Percentiles rank a stretch among this genome's conserved stretches.
phyloP scores from a whole-genome alignment of 257 asterid genomes.

The Gentiana straminea region DNA sequence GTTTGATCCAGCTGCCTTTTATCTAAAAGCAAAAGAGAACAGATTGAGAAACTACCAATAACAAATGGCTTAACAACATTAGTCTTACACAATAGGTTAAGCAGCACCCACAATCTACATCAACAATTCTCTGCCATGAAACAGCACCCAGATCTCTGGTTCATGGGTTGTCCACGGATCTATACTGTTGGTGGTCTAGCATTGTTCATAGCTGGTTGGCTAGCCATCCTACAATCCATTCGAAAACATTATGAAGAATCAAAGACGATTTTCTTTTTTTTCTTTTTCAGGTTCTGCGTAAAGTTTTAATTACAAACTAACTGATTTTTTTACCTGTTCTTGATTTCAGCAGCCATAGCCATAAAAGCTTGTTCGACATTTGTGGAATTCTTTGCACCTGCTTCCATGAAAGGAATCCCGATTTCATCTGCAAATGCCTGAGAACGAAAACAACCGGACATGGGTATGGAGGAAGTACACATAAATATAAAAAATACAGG shows the following conservation, averaged over 20 bases:
- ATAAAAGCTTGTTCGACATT: constrained; percentile 41
- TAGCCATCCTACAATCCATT: constrained; percentile 58
- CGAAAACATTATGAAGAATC: neutral
- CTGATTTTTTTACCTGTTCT: constrained; percentile 20
- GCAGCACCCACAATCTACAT: no score
- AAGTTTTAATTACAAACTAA: neutral
- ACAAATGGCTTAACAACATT: no score
- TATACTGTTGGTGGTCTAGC: constrained; percentile 78
- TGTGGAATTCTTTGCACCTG: constrained; percentile 31
- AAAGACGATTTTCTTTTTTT: neutral
- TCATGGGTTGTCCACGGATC: constrained; percentile 77
- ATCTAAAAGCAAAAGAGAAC: no score
- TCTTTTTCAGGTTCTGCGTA: no score
- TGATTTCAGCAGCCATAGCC: constrained; percentile 40
- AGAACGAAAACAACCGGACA: neutral
- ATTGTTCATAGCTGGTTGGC: constrained; percentile 53
- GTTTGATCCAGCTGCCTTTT: no score
- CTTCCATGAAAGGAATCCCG: constrained; percentile 40
- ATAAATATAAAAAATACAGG: neutral
- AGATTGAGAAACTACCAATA: no score
- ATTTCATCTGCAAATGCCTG: constrained; percentile 45
- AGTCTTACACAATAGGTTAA: no score
- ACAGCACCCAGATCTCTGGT: constrained; percentile 82
- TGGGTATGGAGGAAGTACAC: no score
- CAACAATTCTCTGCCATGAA: neutral